phyloP scores from a whole-genome alignment of 1,139 yeast species.

The Kurtzmaniella natalensis region DNA sequence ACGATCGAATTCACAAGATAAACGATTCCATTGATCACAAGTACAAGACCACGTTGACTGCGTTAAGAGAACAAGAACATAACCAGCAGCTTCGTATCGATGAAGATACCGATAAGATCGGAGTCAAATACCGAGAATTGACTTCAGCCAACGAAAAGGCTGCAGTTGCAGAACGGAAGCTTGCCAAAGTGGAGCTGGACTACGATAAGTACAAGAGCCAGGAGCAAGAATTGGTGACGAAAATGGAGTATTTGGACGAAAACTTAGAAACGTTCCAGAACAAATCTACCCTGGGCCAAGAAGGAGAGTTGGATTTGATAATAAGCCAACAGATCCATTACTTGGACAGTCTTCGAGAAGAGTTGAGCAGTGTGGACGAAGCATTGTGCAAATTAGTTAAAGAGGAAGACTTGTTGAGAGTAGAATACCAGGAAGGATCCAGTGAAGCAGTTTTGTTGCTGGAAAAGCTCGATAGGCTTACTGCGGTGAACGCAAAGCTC shows the following conservation, averaged over 20 bases:
- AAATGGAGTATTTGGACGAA: conserved; percentile 16
- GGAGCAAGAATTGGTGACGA: conserved; percentile 15
- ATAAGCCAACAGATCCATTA: conserved; percentile 23
- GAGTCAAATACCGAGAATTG: conserved; percentile 41
- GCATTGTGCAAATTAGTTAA: conserved; percentile 24
- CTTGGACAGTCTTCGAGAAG: conserved; percentile 26
- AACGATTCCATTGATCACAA: conserved; percentile 21
- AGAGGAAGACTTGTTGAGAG: conserved; percentile 41
- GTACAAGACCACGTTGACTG: conserved; percentile 22
- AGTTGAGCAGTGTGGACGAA: conserved; percentile 20
- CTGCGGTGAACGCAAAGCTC: conserved; percentile 24
- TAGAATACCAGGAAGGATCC: conserved; percentile 50
- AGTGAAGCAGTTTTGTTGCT: conserved; percentile 53
- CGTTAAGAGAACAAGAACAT: conserved; percentile 41
- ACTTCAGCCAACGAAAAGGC: conserved; percentile 49
- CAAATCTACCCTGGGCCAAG: conserved; percentile 10
- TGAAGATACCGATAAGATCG: conserved; percentile 43
- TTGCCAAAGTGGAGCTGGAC: conserved; percentile 38
- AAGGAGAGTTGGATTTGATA: conserved; percentile 6
- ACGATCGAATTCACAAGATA: conserved; percentile 31
- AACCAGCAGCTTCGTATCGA: conserved; percentile 49
- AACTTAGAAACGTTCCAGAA: conserved; percentile 3
- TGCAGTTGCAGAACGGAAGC: conserved; percentile 41
- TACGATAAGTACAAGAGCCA: conserved; percentile 16
- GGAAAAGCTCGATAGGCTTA: conserved; percentile 22